phyloP scores from a whole-genome alignment of 495 filamentous ascomycete genomes.

The Neurospora africana region DNA sequence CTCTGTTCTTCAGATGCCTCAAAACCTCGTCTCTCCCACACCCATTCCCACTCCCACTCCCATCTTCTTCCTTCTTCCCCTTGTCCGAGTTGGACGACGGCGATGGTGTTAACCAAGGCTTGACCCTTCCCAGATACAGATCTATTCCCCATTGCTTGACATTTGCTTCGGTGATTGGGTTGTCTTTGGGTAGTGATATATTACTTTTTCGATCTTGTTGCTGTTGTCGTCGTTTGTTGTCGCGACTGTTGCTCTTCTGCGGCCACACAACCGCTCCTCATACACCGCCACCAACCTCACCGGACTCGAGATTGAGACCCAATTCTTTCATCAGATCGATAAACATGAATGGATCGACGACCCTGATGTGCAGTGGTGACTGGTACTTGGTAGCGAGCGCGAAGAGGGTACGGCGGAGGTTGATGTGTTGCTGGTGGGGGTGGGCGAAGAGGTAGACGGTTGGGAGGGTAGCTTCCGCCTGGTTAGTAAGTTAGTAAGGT shows the following conservation, averaged over 20 bases:
- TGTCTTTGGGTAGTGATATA: slow-evolving; percentile 23
- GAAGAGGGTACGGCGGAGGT: slow-evolving; percentile 21
- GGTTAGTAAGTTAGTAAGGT: neutral
- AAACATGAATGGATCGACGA: slow-evolving; percentile 35
- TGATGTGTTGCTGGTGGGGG: slow-evolving; percentile 16
- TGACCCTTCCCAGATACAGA: slow-evolving; percentile 22
- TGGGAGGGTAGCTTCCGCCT: slow-evolving; percentile 24
- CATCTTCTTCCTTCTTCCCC: neutral
- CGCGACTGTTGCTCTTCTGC: neutral
- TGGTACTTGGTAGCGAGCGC: slow-evolving; percentile 29
- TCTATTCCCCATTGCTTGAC: slow-evolving; percentile 25
- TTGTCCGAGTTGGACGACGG: slow-evolving; percentile 6
- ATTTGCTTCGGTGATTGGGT: slow-evolving; percentile 9
- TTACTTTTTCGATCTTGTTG: slow-evolving; percentile 10
- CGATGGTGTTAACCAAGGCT: slow-evolving; percentile 22
- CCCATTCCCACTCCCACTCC: neutral
- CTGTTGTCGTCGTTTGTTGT: neutral
- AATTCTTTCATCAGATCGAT: slow-evolving; percentile 24
- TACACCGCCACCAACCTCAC: neutral
- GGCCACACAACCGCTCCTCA: neutral
- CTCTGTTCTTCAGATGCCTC: neutral
- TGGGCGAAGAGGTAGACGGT: slow-evolving; percentile 34
- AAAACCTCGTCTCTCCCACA: neutral
- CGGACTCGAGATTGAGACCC: slow-evolving; percentile 16
- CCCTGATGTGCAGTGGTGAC: slow-evolving; percentile 27